A percentile compares a stretch with the other conserved stretches of the same genome.
phyloP scores from a whole-genome alignment of 441 rosid genomes.

The Viola pubescens region DNA sequence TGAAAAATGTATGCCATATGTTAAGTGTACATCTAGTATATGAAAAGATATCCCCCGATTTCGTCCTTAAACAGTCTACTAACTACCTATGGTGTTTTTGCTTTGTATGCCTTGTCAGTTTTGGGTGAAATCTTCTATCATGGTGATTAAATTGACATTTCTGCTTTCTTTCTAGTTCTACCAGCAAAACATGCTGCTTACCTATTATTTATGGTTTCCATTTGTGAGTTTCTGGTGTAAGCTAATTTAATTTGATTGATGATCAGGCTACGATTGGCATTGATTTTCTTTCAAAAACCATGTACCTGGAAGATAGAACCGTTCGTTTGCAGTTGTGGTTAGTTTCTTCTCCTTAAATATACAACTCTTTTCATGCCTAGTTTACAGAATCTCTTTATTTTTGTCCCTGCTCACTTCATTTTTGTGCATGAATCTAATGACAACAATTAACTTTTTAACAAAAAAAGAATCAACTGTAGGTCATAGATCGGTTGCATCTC shows the following conservation, averaged over 20 bases:
- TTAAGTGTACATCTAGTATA: too few species aligned
- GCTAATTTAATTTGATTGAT: not conserved
- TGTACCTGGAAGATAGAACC: conserved; percentile 48
- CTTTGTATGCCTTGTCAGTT: too few species aligned
- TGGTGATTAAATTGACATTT: too few species aligned
- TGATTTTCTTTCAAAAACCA: conserved; percentile 61
- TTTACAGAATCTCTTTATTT: not conserved
- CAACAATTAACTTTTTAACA: not conserved
- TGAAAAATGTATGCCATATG: too few species aligned
- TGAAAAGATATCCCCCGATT: too few species aligned
- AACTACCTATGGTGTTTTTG: too few species aligned
- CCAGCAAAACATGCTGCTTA: too few species aligned
- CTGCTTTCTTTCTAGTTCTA: too few species aligned
- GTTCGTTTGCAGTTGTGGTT: conserved; percentile 63
- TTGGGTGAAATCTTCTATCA: too few species aligned
- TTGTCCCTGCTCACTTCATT: not conserved
- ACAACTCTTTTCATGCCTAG: not conserved
- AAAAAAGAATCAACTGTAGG: too few species aligned
- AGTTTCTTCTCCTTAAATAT: not conserved
- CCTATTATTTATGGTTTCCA: not conserved
- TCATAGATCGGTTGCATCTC: not conserved
- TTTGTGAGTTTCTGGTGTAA: not conserved
- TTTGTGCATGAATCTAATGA: not conserved
- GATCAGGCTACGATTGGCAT: conserved; percentile 66
- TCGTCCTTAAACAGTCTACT: too few species aligned